Conservation (phyloP, 371 early-diverging fungal species). For the Enteropsectra breve region DNA sequence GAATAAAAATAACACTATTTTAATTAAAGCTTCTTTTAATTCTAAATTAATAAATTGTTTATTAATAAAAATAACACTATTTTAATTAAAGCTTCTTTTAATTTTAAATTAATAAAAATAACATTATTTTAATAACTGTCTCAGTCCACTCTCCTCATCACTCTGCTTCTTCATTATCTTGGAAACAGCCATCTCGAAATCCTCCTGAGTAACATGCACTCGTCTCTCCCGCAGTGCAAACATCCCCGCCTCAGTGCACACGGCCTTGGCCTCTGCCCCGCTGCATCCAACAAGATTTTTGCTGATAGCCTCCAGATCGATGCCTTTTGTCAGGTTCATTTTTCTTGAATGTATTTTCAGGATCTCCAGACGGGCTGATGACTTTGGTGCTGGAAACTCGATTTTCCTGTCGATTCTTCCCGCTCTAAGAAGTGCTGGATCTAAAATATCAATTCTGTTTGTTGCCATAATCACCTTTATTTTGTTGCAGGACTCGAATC, state of each 20-base stretch:
- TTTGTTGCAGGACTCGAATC: conserved; percentile 93
- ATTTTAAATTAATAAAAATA: too few relatives aligned
- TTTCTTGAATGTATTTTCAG: conserved; percentile 95
- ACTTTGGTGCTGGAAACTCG: conserved; percentile 96
- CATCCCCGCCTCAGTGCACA: conserved; percentile 99
- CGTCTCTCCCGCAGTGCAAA: conserved; percentile 95
- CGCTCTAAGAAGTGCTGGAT: conserved; percentile 86
- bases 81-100: too few relatives aligned
- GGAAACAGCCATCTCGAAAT: conserved; percentile 98
- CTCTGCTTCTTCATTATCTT: conserved; percentile 68
- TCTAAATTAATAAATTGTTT: too few relatives aligned
- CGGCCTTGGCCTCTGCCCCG: conserved; percentile 96
- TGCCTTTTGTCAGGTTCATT: conserved; percentile 95
- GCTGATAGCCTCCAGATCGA: conserved; percentile 86
- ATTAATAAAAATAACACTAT: too few relatives aligned
- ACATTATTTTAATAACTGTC: too few relatives aligned
- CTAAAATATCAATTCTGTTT: conserved; percentile 92
- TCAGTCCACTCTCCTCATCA: too few relatives aligned
- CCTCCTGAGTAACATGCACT: conserved; percentile 97
- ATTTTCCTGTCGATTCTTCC: conserved; percentile 98
- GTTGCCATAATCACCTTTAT: conserved; percentile 99
- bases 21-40: too few relatives aligned
- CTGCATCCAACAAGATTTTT: conserved; percentile 81
- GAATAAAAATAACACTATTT: too few relatives aligned
- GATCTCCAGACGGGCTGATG: conserved; percentile 86